Evolutionary conservation across 2,329 filamentous ascomycete genomes (phyloP).

Genomic region (Fonsecaea erecta): DNA sequence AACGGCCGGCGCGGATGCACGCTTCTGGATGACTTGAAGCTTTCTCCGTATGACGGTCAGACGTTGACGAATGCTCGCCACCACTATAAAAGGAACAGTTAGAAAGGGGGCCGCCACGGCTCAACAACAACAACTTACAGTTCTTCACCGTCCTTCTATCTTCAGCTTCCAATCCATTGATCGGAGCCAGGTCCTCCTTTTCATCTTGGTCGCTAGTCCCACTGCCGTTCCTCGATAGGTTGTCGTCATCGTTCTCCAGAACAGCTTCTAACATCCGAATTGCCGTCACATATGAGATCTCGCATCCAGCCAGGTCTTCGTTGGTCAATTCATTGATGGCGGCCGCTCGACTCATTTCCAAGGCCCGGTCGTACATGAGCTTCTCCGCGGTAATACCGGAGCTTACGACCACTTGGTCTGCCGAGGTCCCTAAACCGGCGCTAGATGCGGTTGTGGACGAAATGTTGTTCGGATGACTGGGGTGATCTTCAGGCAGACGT

Average conservation of each 20-base stretch:
- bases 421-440: slow-evolving; percentile 65
- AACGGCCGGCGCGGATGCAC: slow-evolving; percentile 48
- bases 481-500: slow-evolving; percentile 80
- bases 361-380: slow-evolving; percentile 94
- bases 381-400: slow-evolving; percentile 92
- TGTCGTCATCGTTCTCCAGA: slow-evolving; percentile 75
- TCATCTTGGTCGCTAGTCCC: slow-evolving; percentile 38
- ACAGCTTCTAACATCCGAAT: slow-evolving; percentile 95
- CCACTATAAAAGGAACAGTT: slow-evolving; percentile 43
- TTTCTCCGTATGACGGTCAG: slow-evolving; percentile 55
- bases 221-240: slow-evolving; percentile 39
- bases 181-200: slow-evolving; percentile 44
- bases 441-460: slow-evolving; percentile 62
- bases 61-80: slow-evolving; percentile 55
- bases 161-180: slow-evolving; percentile 53
- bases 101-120: slow-evolving; percentile 35
- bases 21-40: slow-evolving; percentile 53
- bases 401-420: slow-evolving; percentile 81
- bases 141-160: slow-evolving; percentile 56
- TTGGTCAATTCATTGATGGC: slow-evolving; percentile 96
- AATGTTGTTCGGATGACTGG: slow-evolving; percentile 81
- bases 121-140: slow-evolving; percentile 46
- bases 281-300: slow-evolving; percentile 90
- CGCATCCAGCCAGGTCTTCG: slow-evolving; percentile 83
- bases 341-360: slow-evolving; percentile 94